Conservation (phyloP, 75 land plant species). For the Ceratopteris richardii region DNA sequence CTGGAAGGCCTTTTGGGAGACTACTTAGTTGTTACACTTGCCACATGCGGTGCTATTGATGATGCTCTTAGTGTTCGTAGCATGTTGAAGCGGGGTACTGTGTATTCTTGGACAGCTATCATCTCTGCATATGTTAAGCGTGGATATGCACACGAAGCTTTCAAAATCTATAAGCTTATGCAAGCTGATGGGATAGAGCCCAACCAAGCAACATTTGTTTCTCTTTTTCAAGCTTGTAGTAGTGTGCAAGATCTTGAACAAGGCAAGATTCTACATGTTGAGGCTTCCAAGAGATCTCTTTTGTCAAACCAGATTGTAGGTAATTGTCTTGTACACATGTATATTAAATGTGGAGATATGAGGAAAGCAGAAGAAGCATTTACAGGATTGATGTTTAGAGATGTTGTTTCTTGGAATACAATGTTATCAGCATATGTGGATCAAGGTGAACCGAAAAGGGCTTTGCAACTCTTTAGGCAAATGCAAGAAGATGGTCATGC, state of each 20-base stretch:
- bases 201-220: not conserved
- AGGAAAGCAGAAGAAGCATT: not conserved
- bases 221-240: not conserved
- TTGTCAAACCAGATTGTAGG: not conserved
- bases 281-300: not conserved
- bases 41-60: not conserved
- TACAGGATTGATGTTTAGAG: not conserved
- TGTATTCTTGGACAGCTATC: not conserved
- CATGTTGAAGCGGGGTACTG: not conserved
- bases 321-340: not conserved
- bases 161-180: not conserved
- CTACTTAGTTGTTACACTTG: not conserved
- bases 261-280: not conserved
- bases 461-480: not conserved
- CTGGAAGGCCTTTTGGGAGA: not conserved
- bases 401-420: conserved; percentile 2
- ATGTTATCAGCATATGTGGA: not conserved
- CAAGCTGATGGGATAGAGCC: not conserved
- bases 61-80: not conserved
- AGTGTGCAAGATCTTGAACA: not conserved
- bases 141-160: not conserved
- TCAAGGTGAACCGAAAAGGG: not conserved
- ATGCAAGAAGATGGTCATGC: not conserved
- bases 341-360: not conserved
- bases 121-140: not conserved